Evolutionary conservation across 495 filamentous ascomycete species (phyloP), one percentile per base, ranked within the genome.

Genomic region (Aspergillus sparsus): DNA sequence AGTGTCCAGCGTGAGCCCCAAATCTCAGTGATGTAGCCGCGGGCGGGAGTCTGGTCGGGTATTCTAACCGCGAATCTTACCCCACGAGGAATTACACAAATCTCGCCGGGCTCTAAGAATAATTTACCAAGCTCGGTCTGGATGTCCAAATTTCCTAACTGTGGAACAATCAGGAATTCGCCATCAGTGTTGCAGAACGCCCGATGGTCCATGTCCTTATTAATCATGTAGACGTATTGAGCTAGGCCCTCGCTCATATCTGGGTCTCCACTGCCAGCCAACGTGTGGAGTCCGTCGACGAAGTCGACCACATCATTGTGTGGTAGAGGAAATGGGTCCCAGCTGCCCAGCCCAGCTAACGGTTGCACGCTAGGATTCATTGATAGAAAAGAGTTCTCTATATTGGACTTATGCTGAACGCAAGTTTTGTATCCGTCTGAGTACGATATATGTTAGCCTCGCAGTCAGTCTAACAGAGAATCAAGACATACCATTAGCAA

Each of bases 121-220:
- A 76, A 60, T 61, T 63, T 73, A 6, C 75, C 75, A 63, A 78
- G 64, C 52, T 78, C 75, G 0, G 75, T 78, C 54, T 75, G 71
- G 47, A 78, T 72, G 57, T 78, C 72, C 39, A 78, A 64, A n/a
- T 62, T 73, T 5, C 75, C 75, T 9, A 73, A 62, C 47, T 78
- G 75, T 1, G 70, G 65, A 12, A 71, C 68, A 47, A 78, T 70
- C 3, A 78, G 71, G 54, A 77, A 74, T 46, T 78, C 75, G 3
- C 75, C 75, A 16, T 78, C 75, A 5, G 69, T 71, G 47, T 77
- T 77, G 62, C 71, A 75, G 59, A 73, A 75, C 10, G 75, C 75
- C 9, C 67, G 60, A 36, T 61, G 61, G 16, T 71, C 64, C 72
- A 75, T 75, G 60, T 62, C 65, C 2, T 66, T 53, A 45, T 75